phyloP scores from a whole-genome alignment of 257 asterid genomes.

The Salvia rosmarinus region DNA sequence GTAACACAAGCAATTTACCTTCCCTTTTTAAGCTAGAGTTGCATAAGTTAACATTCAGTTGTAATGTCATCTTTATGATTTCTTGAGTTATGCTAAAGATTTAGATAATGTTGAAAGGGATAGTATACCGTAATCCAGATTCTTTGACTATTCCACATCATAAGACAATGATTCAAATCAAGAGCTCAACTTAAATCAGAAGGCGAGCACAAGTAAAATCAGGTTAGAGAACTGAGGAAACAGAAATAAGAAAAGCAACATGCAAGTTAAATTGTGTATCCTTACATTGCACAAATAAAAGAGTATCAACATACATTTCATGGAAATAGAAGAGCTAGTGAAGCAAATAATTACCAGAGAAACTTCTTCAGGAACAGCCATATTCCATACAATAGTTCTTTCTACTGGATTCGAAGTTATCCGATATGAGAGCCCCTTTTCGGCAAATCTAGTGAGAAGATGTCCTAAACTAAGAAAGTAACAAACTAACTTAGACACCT shows the following conservation, averaged over 20 bases:
- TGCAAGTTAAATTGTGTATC: conserved; percentile 6
- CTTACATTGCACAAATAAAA: conserved; percentile 1
- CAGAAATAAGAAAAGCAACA: conserved; percentile 10
- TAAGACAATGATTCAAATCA: conserved; percentile 21
- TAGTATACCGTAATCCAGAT: neutral
- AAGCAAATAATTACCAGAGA: conserved; percentile 53
- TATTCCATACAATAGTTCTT: conserved; percentile 78
- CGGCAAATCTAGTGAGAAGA: conserved; percentile 81
- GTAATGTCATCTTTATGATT: neutral
- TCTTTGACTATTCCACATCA: conserved; percentile 25
- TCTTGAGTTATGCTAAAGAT: neutral
- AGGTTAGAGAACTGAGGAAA: conserved; percentile 12
- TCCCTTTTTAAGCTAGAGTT: neutral
- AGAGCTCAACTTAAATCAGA: conserved; percentile 15
- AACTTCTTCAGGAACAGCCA: conserved; percentile 72
- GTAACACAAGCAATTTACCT: neutral
- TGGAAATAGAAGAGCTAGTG: conserved; percentile 34
- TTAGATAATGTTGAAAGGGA: conserved; percentile 6
- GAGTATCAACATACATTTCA: neutral
- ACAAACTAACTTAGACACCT: conserved; percentile 38
- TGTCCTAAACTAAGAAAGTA: conserved; percentile 64
- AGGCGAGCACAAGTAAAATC: conserved; percentile 7
- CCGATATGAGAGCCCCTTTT: conserved; percentile 75
- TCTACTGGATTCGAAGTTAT: conserved; percentile 75
- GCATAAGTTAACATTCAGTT: conserved; percentile 8